phyloP scores from a whole-genome alignment of 2,329 filamentous ascomycete genomes.

The Torrubiella hemipterigena region DNA sequence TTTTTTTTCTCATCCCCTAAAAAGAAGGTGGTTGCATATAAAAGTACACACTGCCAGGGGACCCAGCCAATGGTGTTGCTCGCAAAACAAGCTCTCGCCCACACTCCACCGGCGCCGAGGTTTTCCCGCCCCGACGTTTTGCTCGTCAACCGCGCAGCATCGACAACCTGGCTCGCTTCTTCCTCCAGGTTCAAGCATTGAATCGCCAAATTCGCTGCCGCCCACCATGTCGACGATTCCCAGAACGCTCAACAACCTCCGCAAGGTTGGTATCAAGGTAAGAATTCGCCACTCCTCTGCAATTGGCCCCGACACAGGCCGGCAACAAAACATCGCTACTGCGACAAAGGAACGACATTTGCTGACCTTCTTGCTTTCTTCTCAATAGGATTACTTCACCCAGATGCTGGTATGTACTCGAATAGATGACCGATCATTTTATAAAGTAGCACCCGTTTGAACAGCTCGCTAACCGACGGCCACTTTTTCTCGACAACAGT shows the following conservation, averaged over 20 bases:
- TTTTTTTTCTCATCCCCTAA: too few relatives aligned
- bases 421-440: constrained; percentile 11
- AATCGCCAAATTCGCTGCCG: constrained; percentile 17
- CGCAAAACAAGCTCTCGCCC: too few relatives aligned
- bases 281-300: constrained; percentile 9
- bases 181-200: constrained; percentile 6
- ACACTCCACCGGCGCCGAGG: too few relatives aligned
- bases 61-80: too few relatives aligned
- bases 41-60: too few relatives aligned
- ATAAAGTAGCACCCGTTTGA: too few relatives aligned
- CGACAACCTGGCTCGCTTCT: constrained; percentile 6
- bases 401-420: constrained; percentile 79
- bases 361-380: constrained; percentile 3
- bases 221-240: constrained; percentile 77
- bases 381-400: constrained; percentile 67
- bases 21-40: too few relatives aligned
- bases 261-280: constrained; percentile 82
- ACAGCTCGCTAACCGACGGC: constrained; percentile 1
- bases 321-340: too few relatives aligned
- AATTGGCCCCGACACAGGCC: too few relatives aligned
- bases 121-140: constrained; percentile 15
- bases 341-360: too few relatives aligned
- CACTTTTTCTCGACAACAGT: constrained; percentile 23
- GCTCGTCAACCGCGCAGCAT: constrained; percentile 14
- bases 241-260: constrained; percentile 77